Evolutionary conservation across 352 stramenopile genomes (phyloP).

Genomic region (Phytophthora boehmeriae): DNA sequence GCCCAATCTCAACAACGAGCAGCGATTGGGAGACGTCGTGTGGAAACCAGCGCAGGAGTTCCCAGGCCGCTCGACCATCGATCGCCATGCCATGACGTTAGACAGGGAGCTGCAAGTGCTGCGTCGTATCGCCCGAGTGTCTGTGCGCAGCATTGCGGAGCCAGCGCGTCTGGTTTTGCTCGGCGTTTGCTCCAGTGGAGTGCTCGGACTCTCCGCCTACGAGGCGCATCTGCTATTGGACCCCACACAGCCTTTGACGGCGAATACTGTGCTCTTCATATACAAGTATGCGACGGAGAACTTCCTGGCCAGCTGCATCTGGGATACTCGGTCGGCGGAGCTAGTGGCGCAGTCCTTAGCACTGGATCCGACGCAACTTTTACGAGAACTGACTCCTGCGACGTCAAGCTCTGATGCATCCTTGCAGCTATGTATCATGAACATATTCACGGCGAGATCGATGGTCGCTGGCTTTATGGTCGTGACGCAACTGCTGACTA

Average conservation of each 20-base stretch:
- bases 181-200: constrained; percentile 47
- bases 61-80: constrained; percentile 45
- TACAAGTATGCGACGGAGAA: constrained; percentile 67
- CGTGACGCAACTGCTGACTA: constrained; percentile 69
- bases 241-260: constrained; percentile 23
- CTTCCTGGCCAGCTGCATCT: constrained; percentile 70
- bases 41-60: constrained; percentile 71
- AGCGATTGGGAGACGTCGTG: constrained; percentile 54
- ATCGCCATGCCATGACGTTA: constrained; percentile 40
- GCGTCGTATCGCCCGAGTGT: constrained; percentile 45
- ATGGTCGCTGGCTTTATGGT: constrained; percentile 72
- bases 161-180: constrained; percentile 52
- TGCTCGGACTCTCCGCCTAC: constrained; percentile 55
- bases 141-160: constrained; percentile 51
- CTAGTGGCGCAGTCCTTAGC: constrained; percentile 52
- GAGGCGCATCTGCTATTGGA: constrained; percentile 54
- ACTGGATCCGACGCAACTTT: constrained; percentile 39
- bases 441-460: constrained; percentile 46
- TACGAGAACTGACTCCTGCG: constrained; percentile 37
- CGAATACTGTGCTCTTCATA: constrained; percentile 48
- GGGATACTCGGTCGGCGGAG: constrained; percentile 50
- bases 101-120: constrained; percentile 53
- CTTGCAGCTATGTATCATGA: constrained; percentile 47
- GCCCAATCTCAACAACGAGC: constrained; percentile 23
- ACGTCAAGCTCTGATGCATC: constrained; percentile 41